phyloP scores from a whole-genome alignment of 1,139 yeast species.

The Kodamaea derodonti region DNA sequence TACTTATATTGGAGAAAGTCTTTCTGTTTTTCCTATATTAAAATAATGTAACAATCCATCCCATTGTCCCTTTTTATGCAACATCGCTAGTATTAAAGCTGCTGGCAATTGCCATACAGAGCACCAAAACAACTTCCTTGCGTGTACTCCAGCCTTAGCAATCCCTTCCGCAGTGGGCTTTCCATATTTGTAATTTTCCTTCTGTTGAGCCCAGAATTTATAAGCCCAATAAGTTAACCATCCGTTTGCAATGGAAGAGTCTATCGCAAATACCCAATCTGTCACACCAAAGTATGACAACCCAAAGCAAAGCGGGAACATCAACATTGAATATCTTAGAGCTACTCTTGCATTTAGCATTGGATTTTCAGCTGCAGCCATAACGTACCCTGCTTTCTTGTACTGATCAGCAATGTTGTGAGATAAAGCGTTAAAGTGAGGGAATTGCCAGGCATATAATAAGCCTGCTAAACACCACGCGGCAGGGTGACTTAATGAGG shows the following conservation, averaged over 20 bases:
- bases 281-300: slow-evolving; percentile 75
- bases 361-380: slow-evolving; percentile 95
- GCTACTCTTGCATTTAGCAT: slow-evolving; percentile 90
- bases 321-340: slow-evolving; percentile 75
- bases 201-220: slow-evolving; percentile 80
- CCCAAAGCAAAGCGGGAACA: slow-evolving; percentile 92
- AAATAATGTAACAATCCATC: slow-evolving; percentile 53
- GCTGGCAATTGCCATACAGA: slow-evolving; percentile 94
- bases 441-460: slow-evolving; percentile 97
- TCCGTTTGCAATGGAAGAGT: slow-evolving; percentile 75
- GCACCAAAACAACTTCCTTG: slow-evolving; percentile 88
- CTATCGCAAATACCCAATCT: slow-evolving; percentile 75
- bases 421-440: slow-evolving; percentile 90
- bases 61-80: slow-evolving; percentile 96
- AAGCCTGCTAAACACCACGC: slow-evolving; percentile 93
- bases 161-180: slow-evolving; percentile 52
- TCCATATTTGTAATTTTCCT: slow-evolving; percentile 44
- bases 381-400: slow-evolving; percentile 88
- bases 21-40: slow-evolving; percentile 12
- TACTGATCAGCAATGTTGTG: slow-evolving; percentile 88
- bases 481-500: slow-evolving; percentile 78
- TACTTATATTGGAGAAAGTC: neutral
- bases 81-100: slow-evolving; percentile 82
- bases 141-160: slow-evolving; percentile 57
- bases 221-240: slow-evolving; percentile 83